Evolutionary conservation across 1,284 basidiomycete species (phyloP).

Genomic region (Cryptococcus deneoformans): DNA sequence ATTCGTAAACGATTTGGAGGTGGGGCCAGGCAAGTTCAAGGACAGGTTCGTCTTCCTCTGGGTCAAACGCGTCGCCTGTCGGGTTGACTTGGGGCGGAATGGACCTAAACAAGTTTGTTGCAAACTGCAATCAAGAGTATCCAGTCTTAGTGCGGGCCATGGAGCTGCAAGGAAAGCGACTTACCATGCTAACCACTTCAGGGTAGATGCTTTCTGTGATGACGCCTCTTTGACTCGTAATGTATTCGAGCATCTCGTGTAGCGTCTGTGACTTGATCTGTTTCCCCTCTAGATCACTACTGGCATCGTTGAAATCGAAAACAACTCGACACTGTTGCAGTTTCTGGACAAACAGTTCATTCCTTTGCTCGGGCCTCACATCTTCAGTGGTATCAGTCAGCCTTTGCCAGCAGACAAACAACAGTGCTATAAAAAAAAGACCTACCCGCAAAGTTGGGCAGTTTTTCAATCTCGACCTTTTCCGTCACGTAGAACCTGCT

Average conservation of each 20-base stretch:
- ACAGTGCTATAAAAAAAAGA: background rate
- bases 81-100: slow-evolving; percentile 99
- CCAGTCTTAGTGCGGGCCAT: slow-evolving; percentile 2
- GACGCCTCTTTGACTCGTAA: slow-evolving; percentile 92
- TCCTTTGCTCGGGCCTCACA: slow-evolving; percentile 81
- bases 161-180: slow-evolving; percentile 31
- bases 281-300: slow-evolving; percentile 92
- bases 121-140: slow-evolving; percentile 61
- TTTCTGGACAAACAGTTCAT: slow-evolving; percentile 91
- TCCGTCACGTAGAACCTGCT: slow-evolving; percentile 95
- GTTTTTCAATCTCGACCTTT: slow-evolving; percentile 91
- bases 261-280: slow-evolving; percentile 98
- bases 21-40: slow-evolving; percentile 99
- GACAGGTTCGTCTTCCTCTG: slow-evolving; percentile 99
- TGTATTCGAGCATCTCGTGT: slow-evolving; percentile 99
- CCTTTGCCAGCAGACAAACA: too few relatives aligned
- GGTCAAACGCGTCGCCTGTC: slow-evolving; percentile 96
- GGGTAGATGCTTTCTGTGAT: slow-evolving; percentile 98
- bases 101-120: slow-evolving; percentile 96
- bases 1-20: slow-evolving; percentile 99
- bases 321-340: slow-evolving; percentile 93
- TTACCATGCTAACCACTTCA: slow-evolving; percentile 96
- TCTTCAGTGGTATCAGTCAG: slow-evolving; percentile 56
- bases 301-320: slow-evolving; percentile 99
- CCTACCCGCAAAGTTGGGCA: slow-evolving; percentile 89